Evolutionary conservation across 768 basidiomycete genomes (phyloP).

Genomic region (Auriscalpium orientale): DNA sequence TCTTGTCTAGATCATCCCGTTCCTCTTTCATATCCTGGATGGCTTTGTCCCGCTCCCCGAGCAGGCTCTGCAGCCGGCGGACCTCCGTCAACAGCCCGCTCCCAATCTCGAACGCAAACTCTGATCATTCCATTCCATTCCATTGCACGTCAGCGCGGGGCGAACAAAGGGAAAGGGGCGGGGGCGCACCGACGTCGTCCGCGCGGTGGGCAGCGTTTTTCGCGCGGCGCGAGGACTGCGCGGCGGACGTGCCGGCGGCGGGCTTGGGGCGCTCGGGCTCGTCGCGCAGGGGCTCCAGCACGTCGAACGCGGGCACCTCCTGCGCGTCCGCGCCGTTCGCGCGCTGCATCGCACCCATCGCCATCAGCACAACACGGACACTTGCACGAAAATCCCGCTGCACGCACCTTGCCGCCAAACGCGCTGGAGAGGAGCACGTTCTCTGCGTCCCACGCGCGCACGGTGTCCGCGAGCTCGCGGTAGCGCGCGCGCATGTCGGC

Average conservation of each 20-base stretch:
- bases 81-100: conserved; percentile 89
- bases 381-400: background rate
- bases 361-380: too few relatives aligned
- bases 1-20: conserved; percentile 80
- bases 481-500: conserved; percentile 64
- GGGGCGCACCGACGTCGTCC: conserved; percentile 73
- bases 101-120: conserved; percentile 98
- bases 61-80: conserved; percentile 79
- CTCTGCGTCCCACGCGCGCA: conserved; percentile 71
- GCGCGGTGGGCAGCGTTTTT: conserved; percentile 89
- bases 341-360: background rate
- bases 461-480: conserved; percentile 67
- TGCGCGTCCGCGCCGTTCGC: conserved; percentile 25
- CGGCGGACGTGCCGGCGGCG: conserved; percentile 60
- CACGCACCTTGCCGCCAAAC: conserved; percentile 58
- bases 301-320: conserved; percentile 2
- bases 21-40: conserved; percentile 89
- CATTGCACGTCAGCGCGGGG: background rate
- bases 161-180: background rate
- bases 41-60: conserved; percentile 88
- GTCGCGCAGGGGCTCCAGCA: conserved; percentile 47
- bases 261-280: conserved; percentile 57
- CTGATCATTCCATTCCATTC: conserved; percentile 32
- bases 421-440: conserved; percentile 68
- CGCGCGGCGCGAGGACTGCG: conserved; percentile 74